Evolutionary conservation across 73 alveolate species (phyloP).

Genomic region (Paramecium octaurelia): DNA sequence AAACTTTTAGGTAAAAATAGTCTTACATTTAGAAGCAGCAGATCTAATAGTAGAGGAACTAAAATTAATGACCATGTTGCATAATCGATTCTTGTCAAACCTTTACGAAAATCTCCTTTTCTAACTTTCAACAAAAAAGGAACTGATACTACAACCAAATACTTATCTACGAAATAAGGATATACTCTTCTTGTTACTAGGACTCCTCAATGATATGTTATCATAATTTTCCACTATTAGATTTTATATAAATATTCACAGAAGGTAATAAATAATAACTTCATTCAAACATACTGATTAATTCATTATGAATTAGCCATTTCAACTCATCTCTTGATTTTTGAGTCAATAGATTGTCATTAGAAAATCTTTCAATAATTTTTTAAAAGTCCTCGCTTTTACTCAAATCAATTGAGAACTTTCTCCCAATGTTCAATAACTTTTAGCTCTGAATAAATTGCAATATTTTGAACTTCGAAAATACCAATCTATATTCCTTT

Average conservation of each 20-base stretch:
- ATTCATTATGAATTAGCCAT: neutral
- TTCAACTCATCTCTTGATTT: neutral
- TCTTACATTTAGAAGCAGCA: neutral
- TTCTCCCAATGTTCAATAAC: neutral
- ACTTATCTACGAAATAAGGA: slow-evolving; percentile 23
- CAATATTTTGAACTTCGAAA: neutral
- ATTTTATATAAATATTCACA: neutral
- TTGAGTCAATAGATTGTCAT: neutral
- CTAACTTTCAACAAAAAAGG: neutral
- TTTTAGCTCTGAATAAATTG: neutral
- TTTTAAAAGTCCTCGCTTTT: neutral
- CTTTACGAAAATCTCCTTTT: slow-evolving; percentile 7
- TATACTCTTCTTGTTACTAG: slow-evolving; percentile 9
- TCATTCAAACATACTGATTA: neutral
- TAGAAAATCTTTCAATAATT: neutral
- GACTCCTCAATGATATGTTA: neutral
- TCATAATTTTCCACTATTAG: neutral
- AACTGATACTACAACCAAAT: neutral
- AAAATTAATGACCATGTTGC: neutral
- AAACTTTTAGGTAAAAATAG: neutral
- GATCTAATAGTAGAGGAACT: slow-evolving; percentile 23
- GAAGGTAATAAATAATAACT: neutral
- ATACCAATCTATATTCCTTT: neutral
- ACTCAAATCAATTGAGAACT: neutral
- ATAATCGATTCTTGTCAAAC: neutral